Percentiles rank a stretch among this genome's conserved stretches.
phyloP scores from a whole-genome alignment of 371 early-diverging fungal genomes.

The Rhizopus microsporus region DNA sequence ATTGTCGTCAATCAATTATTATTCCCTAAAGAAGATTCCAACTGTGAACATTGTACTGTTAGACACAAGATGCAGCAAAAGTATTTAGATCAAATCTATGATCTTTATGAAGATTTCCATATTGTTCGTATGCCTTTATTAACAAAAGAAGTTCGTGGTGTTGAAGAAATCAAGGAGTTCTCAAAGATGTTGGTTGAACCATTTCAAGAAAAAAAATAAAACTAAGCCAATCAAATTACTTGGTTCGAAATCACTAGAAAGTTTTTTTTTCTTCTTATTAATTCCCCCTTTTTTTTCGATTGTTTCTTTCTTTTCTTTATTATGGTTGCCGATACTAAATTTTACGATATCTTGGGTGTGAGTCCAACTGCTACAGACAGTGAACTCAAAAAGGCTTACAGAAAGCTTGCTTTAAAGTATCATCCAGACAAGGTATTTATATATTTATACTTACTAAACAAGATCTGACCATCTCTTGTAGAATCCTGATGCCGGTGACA shows the following conservation, averaged over 20 bases:
- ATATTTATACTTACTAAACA: neutral
- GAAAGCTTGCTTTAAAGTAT: constrained; percentile 87
- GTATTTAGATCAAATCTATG: constrained; percentile 96
- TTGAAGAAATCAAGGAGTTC: constrained; percentile 88
- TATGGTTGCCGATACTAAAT: constrained; percentile 83
- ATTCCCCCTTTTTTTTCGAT: neutral
- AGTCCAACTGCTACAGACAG: constrained; percentile 73
- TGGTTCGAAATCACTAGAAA: neutral
- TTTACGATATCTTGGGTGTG: constrained; percentile 92
- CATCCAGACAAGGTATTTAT: constrained; percentile 89
- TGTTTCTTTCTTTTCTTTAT: constrained; percentile 7
- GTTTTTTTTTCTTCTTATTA: neutral
- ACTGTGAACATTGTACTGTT: constrained; percentile 94
- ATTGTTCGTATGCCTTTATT: constrained; percentile 86
- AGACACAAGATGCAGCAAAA: constrained; percentile 98
- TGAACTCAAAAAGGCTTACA: constrained; percentile 90
- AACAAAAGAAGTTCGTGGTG: constrained; percentile 96
- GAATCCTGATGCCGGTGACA: constrained; percentile 79
- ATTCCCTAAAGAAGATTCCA: constrained; percentile 89
- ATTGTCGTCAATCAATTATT: constrained; percentile 98
- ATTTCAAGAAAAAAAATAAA: constrained; percentile 39
- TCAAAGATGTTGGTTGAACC: constrained; percentile 90
- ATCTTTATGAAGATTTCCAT: constrained; percentile 98
- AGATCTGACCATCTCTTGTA: constrained; percentile 17
- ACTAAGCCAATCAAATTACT: constrained; percentile 12